Conservation (phyloP, 2,329 filamentous ascomycete species). For the Verticillium nonalfalfae region DNA sequence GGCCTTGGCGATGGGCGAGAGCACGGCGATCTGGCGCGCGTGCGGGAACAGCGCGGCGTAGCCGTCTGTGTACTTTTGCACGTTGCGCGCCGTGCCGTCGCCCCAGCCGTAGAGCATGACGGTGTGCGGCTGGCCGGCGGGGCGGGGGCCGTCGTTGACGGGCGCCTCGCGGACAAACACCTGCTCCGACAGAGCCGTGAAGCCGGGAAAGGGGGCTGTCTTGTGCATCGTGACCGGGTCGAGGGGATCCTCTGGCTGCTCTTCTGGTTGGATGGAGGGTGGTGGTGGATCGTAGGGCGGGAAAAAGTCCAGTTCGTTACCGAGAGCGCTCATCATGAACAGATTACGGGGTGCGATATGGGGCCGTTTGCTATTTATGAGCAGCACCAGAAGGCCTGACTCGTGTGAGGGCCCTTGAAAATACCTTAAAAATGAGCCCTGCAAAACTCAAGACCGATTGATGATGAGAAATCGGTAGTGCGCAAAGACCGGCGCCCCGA, state of each 20-base stretch:
- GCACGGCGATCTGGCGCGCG: slow-evolving; percentile 80
- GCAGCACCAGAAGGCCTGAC: not conserved
- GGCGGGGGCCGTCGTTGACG: not conserved
- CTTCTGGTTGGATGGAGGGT: not conserved
- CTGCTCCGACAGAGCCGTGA: slow-evolving; percentile 32
- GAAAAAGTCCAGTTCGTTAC: not conserved
- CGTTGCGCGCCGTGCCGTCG: slow-evolving; percentile 89
- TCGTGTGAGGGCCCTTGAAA: not conserved
- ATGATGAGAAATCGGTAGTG: not conserved
- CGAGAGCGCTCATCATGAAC: not conserved
- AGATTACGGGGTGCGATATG: not conserved
- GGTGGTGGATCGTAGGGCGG: not conserved
- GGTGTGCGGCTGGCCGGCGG: not conserved
- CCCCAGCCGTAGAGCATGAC: slow-evolving; percentile 28
- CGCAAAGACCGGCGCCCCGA: not conserved
- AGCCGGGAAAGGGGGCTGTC: slow-evolving; percentile 12
- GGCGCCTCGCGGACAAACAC: not conserved
- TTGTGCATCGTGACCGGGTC: not conserved
- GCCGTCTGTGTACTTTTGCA: slow-evolving; percentile 87
- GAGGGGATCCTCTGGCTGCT: not conserved
- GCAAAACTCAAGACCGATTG: not conserved
- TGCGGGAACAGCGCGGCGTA: slow-evolving; percentile 65
- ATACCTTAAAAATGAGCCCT: not conserved
- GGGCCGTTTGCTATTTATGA: not conserved
- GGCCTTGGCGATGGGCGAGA: slow-evolving; percentile 78